Evolutionary conservation across 2,329 filamentous ascomycete genomes (phyloP), one percentile per base, ranked within the genome.

Genomic region (Fusarium pseudonygamai): DNA sequence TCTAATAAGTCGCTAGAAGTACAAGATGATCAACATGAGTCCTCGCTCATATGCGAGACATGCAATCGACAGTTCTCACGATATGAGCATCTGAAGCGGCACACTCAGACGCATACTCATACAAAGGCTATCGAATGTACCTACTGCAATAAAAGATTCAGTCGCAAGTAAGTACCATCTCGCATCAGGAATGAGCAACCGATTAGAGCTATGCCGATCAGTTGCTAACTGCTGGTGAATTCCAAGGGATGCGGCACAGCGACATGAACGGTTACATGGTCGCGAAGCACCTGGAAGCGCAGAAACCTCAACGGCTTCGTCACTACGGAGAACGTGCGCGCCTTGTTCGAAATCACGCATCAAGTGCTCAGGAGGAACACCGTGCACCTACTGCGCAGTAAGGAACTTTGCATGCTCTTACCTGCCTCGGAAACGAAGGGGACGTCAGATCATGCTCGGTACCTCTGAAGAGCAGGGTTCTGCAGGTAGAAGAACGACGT

Each of bases 141-240:
- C n/a, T 7, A 24, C 16, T 52, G 47, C n/a, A 34, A 20, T 20
- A 52, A 20, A 20, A 34, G 22, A 24, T 50, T 50, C 6, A 50
- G 47, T 20, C 30, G 47, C 30, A 50, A 26, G 47, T 50, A 4
- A 15, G 47, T 20, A 11, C 4, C 16, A 9, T 15, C 6, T 26
- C 0, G 1, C 28, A 18, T 9, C 14, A 18, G 1, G 20, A 18
- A 30, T 20, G 30, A 49, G 3, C 14, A 18, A 2, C 5, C 9
- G 7, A 6, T n/a, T 13, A n/a, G 5, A 18, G 16, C 4, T 11
- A 50, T 34, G 6, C 7, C 12, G 3, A 15, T 4, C 11, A 24
- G 2, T 50, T 14, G 5, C 14, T 36, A 7, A 13, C 15, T 20
- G 6, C n/a, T 37, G 36, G 2, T 16, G 3, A 12, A 7, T 5